Evolutionary conservation across 2,329 filamentous ascomycete species (phyloP), one percentile per base, ranked within the genome.

Genomic region (Phialophora chinensis): DNA sequence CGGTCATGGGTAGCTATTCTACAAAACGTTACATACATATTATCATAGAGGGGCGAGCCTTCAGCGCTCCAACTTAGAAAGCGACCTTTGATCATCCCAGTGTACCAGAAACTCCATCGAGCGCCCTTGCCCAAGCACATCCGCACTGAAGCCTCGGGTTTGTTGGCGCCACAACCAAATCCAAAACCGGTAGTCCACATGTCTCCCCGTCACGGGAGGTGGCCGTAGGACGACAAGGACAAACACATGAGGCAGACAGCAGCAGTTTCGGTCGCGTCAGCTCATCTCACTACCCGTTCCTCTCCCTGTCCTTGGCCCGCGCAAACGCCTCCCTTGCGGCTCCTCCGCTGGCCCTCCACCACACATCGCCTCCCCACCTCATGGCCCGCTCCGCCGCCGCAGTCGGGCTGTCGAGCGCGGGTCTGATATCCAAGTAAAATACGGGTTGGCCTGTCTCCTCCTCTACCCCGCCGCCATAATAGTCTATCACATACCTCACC

Each of bases 401-500:
- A 0, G 87, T 89, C 2, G 93, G 93, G 0, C 91, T 92, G 77
- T 91, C 88, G 50, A 97, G 81, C 3, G 95, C 95, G 1, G 95
- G 95, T 69, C 95, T 86, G 23, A 99, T 95, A 76, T 99, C 95
- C 62, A 99, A 87, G 77, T 89, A 97, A 81, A 99, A 99, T 6
- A 98, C 93, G 2, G 95, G 94, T 76, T 97, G 92, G 35, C 93
- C 95, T 0, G 87, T 91, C 2, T 90, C 87, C 74, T 96, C 92
- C 1, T 91, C 90, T 20, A 61, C 49, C 27, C 89, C 88, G 5
- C 89, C 94, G 38, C 90, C 90, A 79, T 98, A 98, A 80, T 97
- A 98, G 79, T 99, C 95, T 77, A 99, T 99, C 63, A 99, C 88
- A 77, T 99, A 99, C 74, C 95, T 88, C 54, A 97, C 84, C 81